These are phyloP conservation scores for Albophoma yamanashiensis DNA, from an alignment of 2,329 filamentous ascomycete genomes.

Conservation along the genomic window DNA sequence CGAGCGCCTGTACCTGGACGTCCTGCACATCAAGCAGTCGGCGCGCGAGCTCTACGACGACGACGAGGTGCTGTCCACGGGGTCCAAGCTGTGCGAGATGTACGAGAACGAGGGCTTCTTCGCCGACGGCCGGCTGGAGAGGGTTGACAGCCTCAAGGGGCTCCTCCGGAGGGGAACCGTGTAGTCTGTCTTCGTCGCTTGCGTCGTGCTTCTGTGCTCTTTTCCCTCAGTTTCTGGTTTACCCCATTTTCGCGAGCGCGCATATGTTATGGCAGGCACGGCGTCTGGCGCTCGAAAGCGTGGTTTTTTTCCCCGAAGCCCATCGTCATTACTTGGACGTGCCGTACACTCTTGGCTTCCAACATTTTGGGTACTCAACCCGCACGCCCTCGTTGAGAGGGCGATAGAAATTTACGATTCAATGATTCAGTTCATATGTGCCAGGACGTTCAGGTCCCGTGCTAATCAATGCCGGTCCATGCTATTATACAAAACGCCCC, in stretches of 20 bases:
- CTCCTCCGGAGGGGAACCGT: neutral
- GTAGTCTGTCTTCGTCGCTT: neutral
- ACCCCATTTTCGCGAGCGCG: too few relatives aligned
- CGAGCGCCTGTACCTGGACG: slow-evolving; percentile 15
- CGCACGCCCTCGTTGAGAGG: too few relatives aligned
- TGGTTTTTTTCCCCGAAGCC: neutral
- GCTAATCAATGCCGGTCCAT: neutral
- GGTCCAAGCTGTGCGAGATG: slow-evolving; percentile 15
- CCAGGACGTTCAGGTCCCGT: neutral
- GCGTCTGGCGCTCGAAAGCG: neutral
- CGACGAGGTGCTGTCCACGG: slow-evolving; percentile 11
- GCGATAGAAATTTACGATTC: neutral
- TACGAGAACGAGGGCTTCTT: slow-evolving; percentile 16
- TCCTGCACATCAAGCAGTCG: slow-evolving; percentile 10
- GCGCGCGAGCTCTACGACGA: slow-evolving; percentile 12
- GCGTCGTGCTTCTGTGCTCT: neutral
- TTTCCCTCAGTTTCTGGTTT: neutral
- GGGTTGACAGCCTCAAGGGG: slow-evolving; percentile 5
- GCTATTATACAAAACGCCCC: neutral
- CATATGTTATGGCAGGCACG: neutral
- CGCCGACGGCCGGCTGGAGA: slow-evolving; percentile 8
- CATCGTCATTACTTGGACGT: too few relatives aligned
- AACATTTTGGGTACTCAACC: too few relatives aligned
- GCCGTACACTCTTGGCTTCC: too few relatives aligned
- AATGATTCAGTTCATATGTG: neutral